Evolutionary conservation across 208 protist species (phyloP), one percentile per base, ranked within the genome.

Genomic region (Kentomonas sorsogonicus): DNA sequence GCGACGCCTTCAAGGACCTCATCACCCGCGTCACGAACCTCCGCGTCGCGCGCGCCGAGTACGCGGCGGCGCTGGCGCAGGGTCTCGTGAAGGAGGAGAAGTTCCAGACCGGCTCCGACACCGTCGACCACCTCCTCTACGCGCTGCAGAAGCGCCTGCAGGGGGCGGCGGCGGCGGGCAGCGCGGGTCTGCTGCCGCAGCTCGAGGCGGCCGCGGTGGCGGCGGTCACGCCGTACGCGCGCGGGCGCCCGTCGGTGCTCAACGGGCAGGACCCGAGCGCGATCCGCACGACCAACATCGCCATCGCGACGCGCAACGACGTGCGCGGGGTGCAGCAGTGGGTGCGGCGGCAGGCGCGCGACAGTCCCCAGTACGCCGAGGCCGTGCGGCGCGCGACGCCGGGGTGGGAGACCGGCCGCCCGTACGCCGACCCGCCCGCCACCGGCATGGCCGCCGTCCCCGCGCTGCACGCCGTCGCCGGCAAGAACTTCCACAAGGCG

Each of bases 21-120:
- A 67, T 88, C 41, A 74, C 68, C n/a, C 67, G 80, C 15, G 76
- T 88, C 13, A 79, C 74, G 1, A 52, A 54, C 0, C 54, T 87
- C 53, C 79, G 79, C 11, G 63, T 79, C 4, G 60, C 56, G 11
- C 72, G 74, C 38, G 60, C 65, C 13, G 72, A 83, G 59, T 60
- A 45, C 22, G 43, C 77, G 36, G 60, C 68, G 9, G 43, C 67
- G 1, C 44, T 53, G 7, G 39, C 64, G 0, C 31, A 33, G 2
- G 64, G 45, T 3, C 13, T 18, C 39, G 29, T 60, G 0, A 58
- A 55, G 47, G 11, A 62, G 26, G 18, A 53, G 9, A 36, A 43
- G 25, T 72, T 83, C 67, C 38, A 77, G 47, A 86, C 74, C 23
- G 75, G 74, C 38, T 66, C 36, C 26, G 54, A 40, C 25, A 30